Evolutionary conservation across 2,329 filamentous ascomycete species (phyloP), one percentile per base, ranked within the genome.

Genomic region (Metarhizium anisopliae): DNA sequence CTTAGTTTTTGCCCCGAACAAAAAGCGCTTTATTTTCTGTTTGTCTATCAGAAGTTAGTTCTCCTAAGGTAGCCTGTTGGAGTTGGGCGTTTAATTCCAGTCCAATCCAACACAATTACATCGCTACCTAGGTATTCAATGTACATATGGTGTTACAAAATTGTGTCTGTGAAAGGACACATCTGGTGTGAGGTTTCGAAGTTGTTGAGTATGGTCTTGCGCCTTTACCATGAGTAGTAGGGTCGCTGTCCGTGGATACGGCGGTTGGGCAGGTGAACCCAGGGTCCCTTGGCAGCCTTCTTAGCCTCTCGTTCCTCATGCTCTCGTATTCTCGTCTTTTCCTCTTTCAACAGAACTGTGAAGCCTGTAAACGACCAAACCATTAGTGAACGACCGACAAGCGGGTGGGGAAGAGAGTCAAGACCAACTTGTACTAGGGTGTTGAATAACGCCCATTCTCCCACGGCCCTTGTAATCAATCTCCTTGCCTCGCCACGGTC

Each of bases 211-310:
- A 47, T 42, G 45, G 25, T 14, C 4, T 49, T 13, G 6, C 16
- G 29, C 11, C n/a, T 65, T 63, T 86, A 97, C 93, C 93, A 99
- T 59, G 88, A 84, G 72, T 95, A 95, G 71, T 94, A 95, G 67
- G 90, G 93, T 63, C 89, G 82, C 76, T 96, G 92, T 40, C 85
- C 85, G 59, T 86, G 86, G 55, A 99, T 79, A 6, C 87, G 89
- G 59, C 92, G 84, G 70, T 96, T 90, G 7, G 93, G 93, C 54
- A 97, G 75, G 64, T 92, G 90, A 13, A 88, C 82, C 93, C 93
- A 96, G 16, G 93, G 84, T 60, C 89, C 89, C 59, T 85, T 81
- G 66, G 85, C 85, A 55, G 81, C 78, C 69, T 87, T 80, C 76
- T 90, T 93, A 62, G 84, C 84, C 67, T 90, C 80, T 57, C 85